Base-by-base conservation (phyloP, 345 rosid species). In the Eucalyptus erythrocorys region DNA sequence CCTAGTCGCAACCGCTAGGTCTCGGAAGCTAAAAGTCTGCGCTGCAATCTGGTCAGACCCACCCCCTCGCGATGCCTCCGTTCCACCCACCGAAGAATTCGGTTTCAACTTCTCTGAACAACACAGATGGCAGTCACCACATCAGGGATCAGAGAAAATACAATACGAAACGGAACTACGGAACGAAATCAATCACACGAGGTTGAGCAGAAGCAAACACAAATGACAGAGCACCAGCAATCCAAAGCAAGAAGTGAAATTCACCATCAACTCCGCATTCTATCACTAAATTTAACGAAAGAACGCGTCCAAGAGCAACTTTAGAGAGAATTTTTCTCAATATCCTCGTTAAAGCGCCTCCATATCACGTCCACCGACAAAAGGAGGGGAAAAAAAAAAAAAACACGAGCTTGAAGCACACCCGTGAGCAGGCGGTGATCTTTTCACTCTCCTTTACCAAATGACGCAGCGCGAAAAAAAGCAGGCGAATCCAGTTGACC, bases 1-100 rank as follows among this genome's bases (percentile, higher is more conserved):
- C 87, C 93, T 95, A 88, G 99, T 95, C 61, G 98, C 97, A 51
- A 92, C 66, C n/a, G 96, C 98, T 90, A 96, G 90, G 91, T 96
- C 98, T 14, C 92, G 93, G 92, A 97, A 97, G n/a, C 95, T 88
- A 88, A 97, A 95, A 5, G 97, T 95, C 89, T 92, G 95, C 27
- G 96, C 97, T 45, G 95, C 95, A 86, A 94, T 95, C 91, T 92
- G 90, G 86, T 92, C 94, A 59, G 96, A 91, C 85, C 92, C 93
- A 61, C 92, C 95, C 64, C 87, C 92, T 90, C 90, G 93, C 13
- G 95, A 91, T 80, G 88, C 88, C 87, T 91, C 93, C 88, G 86
- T 91, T 85, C 86, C 90, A 34, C 89, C 90, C 92, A 61, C 89
- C 5, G 90, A 92, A 30, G 90, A 91, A 57, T 89, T 88, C 51